Evolutionary conservation across 2,329 filamentous ascomycete species (phyloP).

Genomic region (Diplodia seriata): DNA sequence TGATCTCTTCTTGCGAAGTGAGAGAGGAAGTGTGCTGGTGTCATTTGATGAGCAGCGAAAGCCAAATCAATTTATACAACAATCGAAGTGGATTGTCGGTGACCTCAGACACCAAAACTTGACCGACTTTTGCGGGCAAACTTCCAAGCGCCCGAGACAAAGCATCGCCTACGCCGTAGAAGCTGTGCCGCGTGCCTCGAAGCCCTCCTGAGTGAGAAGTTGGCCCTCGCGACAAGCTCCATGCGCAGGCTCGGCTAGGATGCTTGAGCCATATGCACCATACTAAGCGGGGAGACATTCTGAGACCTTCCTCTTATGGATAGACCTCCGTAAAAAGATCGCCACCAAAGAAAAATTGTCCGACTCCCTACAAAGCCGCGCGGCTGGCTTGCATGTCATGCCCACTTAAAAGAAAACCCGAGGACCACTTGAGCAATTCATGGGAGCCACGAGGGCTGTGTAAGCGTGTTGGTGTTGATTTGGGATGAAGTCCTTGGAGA

Average conservation of each 20-base stretch:
- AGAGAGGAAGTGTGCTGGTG: background rate
- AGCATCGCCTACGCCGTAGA: background rate
- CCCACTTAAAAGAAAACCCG: too few species aligned
- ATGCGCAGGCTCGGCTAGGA: background rate
- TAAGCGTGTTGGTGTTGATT: background rate
- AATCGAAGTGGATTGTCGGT: too few species aligned
- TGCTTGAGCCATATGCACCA: background rate
- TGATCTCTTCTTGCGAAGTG: background rate
- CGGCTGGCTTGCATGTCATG: too few species aligned
- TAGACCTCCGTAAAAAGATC: background rate
- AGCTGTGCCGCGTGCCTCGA: background rate
- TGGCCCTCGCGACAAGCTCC: slow-evolving; percentile 4
- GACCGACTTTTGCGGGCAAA: background rate
- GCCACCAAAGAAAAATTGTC: background rate
- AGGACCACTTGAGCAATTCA: too few species aligned
- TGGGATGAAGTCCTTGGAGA: background rate
- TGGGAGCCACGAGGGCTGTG: too few species aligned
- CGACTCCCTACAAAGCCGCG: too few species aligned
- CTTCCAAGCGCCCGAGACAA: background rate
- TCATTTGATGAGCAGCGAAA: background rate
- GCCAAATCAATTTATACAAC: background rate
- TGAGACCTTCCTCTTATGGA: slow-evolving; percentile 1
- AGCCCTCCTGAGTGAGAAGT: background rate
- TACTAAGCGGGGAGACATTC: background rate
- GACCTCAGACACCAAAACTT: background rate